Conservation (phyloP, 768 basidiomycete species). For the Solioccasus polychromus region DNA sequence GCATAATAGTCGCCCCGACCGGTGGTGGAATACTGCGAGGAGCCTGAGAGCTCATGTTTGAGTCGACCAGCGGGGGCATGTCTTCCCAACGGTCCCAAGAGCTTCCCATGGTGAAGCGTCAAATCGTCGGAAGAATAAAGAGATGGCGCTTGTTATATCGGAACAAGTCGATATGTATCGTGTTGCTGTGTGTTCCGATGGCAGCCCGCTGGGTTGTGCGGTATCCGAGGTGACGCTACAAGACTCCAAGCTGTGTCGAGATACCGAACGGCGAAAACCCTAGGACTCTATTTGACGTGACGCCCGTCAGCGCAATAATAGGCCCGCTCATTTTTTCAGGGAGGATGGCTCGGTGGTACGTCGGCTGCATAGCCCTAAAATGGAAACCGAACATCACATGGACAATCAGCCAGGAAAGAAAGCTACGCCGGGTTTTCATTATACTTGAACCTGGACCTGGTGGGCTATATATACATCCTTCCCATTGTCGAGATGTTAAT, state of each 20-base stretch:
- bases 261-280: background rate
- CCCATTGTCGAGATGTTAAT: too few relatives aligned
- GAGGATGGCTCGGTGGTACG: slow-evolving; percentile 1
- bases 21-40: slow-evolving; percentile 25
- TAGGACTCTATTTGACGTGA: too few relatives aligned
- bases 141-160: slow-evolving; percentile 11
- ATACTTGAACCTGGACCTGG: too few relatives aligned
- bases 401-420: too few relatives aligned
- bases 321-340: too few relatives aligned
- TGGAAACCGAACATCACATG: too few relatives aligned
- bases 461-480: too few relatives aligned
- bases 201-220: background rate
- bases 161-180: slow-evolving; percentile 13
- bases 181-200: slow-evolving; percentile 15
- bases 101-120: slow-evolving; percentile 14
- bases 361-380: too few relatives aligned
- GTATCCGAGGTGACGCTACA: background rate
- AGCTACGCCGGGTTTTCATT: too few relatives aligned
- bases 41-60: slow-evolving; percentile 3
- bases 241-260: background rate
- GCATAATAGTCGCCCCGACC: slow-evolving; percentile 14
- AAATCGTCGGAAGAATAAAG: background rate
- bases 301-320: too few relatives aligned
- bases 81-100: slow-evolving; percentile 17
- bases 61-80: slow-evolving; percentile 28